Conservation (phyloP, 495 filamentous ascomycete species). For the Apiosordaria backusii region DNA sequence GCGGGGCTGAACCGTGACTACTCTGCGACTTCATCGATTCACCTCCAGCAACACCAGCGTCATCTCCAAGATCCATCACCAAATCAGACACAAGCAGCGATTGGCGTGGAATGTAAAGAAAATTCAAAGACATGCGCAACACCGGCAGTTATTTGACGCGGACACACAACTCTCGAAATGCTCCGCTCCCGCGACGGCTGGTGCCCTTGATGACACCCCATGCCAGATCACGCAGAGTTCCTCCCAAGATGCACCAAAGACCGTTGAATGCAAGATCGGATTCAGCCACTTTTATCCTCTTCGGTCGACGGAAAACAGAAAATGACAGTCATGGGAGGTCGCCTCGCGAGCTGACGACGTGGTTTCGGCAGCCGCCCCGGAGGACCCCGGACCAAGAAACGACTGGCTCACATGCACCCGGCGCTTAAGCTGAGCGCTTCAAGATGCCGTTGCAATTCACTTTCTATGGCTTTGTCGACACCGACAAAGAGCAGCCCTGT, state of each 20-base stretch:
- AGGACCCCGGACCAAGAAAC: slow-evolving; percentile 16
- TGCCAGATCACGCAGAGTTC: neutral
- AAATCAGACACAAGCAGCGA: neutral
- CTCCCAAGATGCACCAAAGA: neutral
- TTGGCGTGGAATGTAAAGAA: neutral
- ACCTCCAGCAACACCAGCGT: neutral
- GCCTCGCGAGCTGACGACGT: neutral
- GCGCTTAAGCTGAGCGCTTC: slow-evolving; percentile 20
- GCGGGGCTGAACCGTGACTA: neutral
- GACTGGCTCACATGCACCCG: slow-evolving; percentile 24
- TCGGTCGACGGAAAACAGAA: neutral
- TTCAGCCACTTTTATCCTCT: neutral
- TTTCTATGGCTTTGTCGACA: slow-evolving; percentile 3
- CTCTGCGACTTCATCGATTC: neutral
- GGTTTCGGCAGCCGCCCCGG: slow-evolving; percentile 26
- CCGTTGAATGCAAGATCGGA: neutral
- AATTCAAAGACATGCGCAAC: neutral
- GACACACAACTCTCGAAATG: neutral
- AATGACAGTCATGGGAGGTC: neutral
- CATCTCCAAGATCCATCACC: neutral
- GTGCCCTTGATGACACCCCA: neutral
- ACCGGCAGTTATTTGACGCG: neutral
- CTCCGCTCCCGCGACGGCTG: neutral
- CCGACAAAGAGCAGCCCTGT: neutral
- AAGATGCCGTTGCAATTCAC: slow-evolving; percentile 1